Conservation (phyloP, 768 basidiomycete genomes). For the Pulveroboletus sp. region DNA sequence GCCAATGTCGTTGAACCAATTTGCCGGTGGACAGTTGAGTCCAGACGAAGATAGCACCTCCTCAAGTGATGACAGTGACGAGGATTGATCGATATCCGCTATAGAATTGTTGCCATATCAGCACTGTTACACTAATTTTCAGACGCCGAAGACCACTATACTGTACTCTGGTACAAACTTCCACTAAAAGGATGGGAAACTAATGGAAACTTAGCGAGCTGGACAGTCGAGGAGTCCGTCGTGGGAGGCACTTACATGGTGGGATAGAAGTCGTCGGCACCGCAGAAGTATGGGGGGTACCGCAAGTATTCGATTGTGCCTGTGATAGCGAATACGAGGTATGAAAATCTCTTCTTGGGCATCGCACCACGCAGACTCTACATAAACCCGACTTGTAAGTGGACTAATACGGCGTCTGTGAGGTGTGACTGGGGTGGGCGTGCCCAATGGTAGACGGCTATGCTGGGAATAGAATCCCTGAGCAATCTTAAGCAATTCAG, state of each 20-base stretch:
- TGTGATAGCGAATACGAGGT: too few relatives aligned
- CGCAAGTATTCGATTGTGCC: too few relatives aligned
- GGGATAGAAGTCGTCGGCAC: too few relatives aligned
- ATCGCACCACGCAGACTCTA: neutral
- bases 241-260: too few relatives aligned
- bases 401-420: neutral
- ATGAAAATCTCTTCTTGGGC: too few relatives aligned
- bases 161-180: constrained; percentile 2
- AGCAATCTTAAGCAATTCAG: too few relatives aligned
- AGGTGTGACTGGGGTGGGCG: neutral
- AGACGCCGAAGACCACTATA: constrained; percentile 1
- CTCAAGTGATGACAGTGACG: constrained; percentile 53
- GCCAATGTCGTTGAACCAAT: constrained; percentile 49
- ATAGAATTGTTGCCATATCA: constrained; percentile 2
- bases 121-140: constrained; percentile 4
- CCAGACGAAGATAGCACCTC: constrained; percentile 47
- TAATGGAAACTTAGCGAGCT: constrained; percentile 19
- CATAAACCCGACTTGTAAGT: neutral
- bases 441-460: too few relatives aligned
- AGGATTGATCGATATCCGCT: constrained; percentile 32
- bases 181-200: neutral
- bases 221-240: constrained; percentile 24
- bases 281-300: too few relatives aligned
- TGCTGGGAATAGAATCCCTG: too few relatives aligned
- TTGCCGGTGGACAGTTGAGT: constrained; percentile 39